Evolutionary conservation across 495 filamentous ascomycete species (phyloP), one percentile per base, ranked within the genome.

Genomic region (Penicillium ochrochloron): DNA sequence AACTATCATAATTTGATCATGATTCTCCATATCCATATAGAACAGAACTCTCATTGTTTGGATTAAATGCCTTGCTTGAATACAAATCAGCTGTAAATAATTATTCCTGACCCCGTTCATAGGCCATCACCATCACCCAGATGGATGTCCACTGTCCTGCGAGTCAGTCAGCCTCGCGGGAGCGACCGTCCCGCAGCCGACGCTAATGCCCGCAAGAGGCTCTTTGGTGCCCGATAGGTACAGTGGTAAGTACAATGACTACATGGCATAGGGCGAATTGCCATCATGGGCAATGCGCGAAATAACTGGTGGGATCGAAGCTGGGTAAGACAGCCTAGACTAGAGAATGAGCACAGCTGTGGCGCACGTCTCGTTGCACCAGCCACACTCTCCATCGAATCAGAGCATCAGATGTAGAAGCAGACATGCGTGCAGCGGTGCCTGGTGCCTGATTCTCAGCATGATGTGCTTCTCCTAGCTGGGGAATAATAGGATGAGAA

Each of bases 341-440:
- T 3, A 37, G 12, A 41, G 37, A 3, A 23, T 3, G 35, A 44
- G 53, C 39, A 48, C 37, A 56, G 46, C 41, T 58, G 59, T 62
- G 64, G 63, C 58, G 64, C 55, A 35, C 25, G 12, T 54, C 57
- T 44, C 33, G 44, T 6, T 57, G 44, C 57, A 63, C 64, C 67
- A 70, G 67, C 64, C 67, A 70, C 67, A 62, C 27, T 35, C 35
- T 6, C 23, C 3, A n/a, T 23, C 67, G 53, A 69, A 69, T 69
- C 44, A 69, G 27, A 65, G 37, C 0, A 17, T 8, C 8, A 35
- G 33, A 35, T 11, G 31, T 9, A 33, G 52, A 68, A 56, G 65
- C 50, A 57, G 14, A 39, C 10, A 1, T 37, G 51, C 50, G 2
- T 33, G 51, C 50, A 52, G 39, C 33, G 21, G 35, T 19, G 3